Percentiles rank a stretch among this genome's conserved stretches.
phyloP scores from a whole-genome alignment of 768 basidiomycete genomes.

The Termitomyces heimii region DNA sequence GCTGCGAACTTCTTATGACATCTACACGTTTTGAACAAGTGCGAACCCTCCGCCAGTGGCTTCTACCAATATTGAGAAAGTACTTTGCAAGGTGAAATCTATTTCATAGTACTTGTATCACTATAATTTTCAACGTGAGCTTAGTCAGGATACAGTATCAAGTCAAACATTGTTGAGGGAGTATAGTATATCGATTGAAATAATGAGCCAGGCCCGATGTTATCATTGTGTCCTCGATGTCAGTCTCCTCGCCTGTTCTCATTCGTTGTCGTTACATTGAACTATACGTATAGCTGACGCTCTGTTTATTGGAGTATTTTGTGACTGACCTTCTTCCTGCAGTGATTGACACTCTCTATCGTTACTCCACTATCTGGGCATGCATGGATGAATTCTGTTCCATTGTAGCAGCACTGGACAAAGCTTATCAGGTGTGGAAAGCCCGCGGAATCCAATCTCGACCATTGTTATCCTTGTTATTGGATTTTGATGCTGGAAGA shows the following conservation, averaged over 20 bases:
- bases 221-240: conserved; percentile 71
- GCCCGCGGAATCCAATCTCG: conserved; percentile 61
- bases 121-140: neutral
- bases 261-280: neutral
- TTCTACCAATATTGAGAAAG: conserved; percentile 63
- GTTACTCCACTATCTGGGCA: conserved; percentile 69
- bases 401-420: conserved; percentile 55
- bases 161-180: conserved; percentile 37
- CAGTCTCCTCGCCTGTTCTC: conserved; percentile 13
- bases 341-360: conserved; percentile 67
- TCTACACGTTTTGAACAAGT: conserved; percentile 75
- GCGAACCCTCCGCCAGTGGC: conserved; percentile 63
- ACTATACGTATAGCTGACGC: conserved; percentile 35
- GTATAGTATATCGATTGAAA: conserved; percentile 51
- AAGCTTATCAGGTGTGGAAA: conserved; percentile 59
- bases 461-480: conserved; percentile 52
- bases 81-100: conserved; percentile 40
- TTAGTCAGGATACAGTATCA: conserved; percentile 18
- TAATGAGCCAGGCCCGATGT: conserved; percentile 57
- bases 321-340: conserved; percentile 50
- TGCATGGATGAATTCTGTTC: conserved; percentile 59
- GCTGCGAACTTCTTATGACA: conserved; percentile 40
- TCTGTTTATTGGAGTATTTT: conserved; percentile 48
- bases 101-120: neutral
- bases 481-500: conserved; percentile 58